Evolutionary conservation across 345 rosid species (phyloP), one percentile per base, ranked within the genome.

Genomic region (Crucihimalaya himalaica): DNA sequence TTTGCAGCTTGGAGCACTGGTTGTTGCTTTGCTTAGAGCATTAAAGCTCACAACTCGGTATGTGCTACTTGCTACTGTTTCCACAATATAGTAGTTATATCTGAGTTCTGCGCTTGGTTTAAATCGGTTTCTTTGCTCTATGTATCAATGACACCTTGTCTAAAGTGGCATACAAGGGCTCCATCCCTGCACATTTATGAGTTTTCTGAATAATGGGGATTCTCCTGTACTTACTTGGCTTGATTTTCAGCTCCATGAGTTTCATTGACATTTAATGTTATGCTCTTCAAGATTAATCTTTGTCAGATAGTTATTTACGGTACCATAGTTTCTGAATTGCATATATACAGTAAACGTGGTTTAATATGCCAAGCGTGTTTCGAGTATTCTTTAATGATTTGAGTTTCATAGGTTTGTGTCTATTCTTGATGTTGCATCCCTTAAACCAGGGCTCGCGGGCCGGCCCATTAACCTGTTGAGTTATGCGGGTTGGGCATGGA

Each of bases 1-100:
- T 73, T 74, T 79, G 79, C 92, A 95, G 99, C 82, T 95, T 81
- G 89, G 87, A 66, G 97, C 96, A 57, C 79, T 95, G 73, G 80
- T 91, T 50, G 99, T 95, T 83, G 97, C 97, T 80, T 82, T 95
- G 46, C 83, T 92, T 80, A 89, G 99, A 84, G 97, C 96, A 73
- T 78, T 95, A 84, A 86, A 82, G 59, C 81, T 95, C 72, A 82
- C 93, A 45, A 70, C 97, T 54, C 83, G 97, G 99, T 95, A 93
- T 34, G 54, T 74, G 69, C 59, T 66, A 70, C 37, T 47, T 78
- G 67, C 28, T 77, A 35, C 58, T 47, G 28, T 56, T 21, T 18
- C 70, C 59, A 11, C 25, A 43, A 32, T 42, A 63, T 39, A 70
- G 34, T 63, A 53, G 20, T 11, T 42, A 47, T 45, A 55, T n/a